phyloP scores from a whole-genome alignment of 2,329 filamentous ascomycete genomes.

The Diaporthe capsici region DNA sequence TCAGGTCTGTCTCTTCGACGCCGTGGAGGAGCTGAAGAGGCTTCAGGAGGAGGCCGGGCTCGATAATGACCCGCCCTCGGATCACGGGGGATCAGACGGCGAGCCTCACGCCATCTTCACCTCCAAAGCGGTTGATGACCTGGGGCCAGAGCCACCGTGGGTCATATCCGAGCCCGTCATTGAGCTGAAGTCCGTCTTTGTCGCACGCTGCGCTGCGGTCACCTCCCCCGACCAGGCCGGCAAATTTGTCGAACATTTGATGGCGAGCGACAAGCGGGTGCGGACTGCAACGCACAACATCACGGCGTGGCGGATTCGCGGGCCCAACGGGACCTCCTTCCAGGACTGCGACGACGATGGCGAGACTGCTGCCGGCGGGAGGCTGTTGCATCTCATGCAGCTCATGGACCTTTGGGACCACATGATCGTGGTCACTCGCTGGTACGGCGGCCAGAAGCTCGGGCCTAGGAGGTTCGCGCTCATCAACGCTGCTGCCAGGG shows the following conservation, averaged over 20 bases:
- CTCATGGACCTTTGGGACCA: slow-evolving; percentile 94
- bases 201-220: slow-evolving; percentile 82
- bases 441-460: slow-evolving; percentile 93
- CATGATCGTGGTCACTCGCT: slow-evolving; percentile 92
- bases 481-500: slow-evolving; percentile 88
- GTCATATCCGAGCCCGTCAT: slow-evolving; percentile 78
- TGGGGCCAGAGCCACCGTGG: slow-evolving; percentile 71
- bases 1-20: slow-evolving; percentile 88
- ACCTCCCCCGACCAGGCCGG: slow-evolving; percentile 79
- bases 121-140: slow-evolving; percentile 36
- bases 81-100: slow-evolving; percentile 38
- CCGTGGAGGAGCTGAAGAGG: slow-evolving; percentile 81
- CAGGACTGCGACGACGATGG: slow-evolving; percentile 98
- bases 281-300: slow-evolving; percentile 96
- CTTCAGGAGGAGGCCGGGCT: slow-evolving; percentile 52
- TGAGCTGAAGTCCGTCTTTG: slow-evolving; percentile 90
- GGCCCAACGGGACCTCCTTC: slow-evolving; percentile 69
- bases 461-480: slow-evolving; percentile 91
- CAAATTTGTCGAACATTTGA: slow-evolving; percentile 79
- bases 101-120: slow-evolving; percentile 34
- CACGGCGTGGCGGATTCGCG: slow-evolving; percentile 89
- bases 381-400: slow-evolving; percentile 91
- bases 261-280: slow-evolving; percentile 86
- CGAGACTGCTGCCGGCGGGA: slow-evolving; percentile 89
- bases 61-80: slow-evolving; percentile 44